Evolutionary conservation across 129 eudicot species (phyloP), one percentile per base, ranked within the genome.

Genomic region (Helianthus tuberosus): DNA sequence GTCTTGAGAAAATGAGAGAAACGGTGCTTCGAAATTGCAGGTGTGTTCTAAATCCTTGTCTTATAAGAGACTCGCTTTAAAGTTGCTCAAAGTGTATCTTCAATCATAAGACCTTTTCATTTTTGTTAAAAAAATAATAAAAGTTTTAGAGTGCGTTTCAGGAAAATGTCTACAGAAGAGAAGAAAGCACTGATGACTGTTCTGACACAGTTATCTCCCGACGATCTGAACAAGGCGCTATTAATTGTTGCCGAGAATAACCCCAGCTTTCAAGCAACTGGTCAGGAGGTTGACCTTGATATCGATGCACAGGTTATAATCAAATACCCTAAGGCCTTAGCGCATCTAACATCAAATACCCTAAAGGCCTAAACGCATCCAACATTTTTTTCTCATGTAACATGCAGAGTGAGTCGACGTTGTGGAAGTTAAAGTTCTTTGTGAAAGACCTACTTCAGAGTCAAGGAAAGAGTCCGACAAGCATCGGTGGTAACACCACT

Each of bases 131-230:
- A 12, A 12, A 12, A 32, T 27, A 27, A 27, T 15, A 59, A 27
- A 11, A 50, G 44, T 52, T 52, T 48, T 14, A 17, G 48, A 66
- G 23, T 14, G 8, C 39, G 11, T 62, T 66, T 71, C 80, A 91
- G 99, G 83, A 94, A 83, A 83, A 86, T 91, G 88, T 88, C 99
- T 3, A 83, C 87, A 0, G 89, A 84, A 71, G 97, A 91, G 84
- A 94, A 91, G 85, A 91, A 80, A 81, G 79, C 85, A 39, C 88
- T 94, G 46, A 79, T 81, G 63, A 75, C 51, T 8, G 96, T 87
- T 51, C 83, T 86, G 52, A 77, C 93, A 64, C 86, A 53, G 35
- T 73, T 94, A 63, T 76, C 96, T 17, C 84, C 91, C 0, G 96
- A 90, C 55, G 93, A 90, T 68, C 80, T 90, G 11, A 75, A 78